Conservation (phyloP, 129 eudicot species). For the Helianthus annuus region HanXRQr2.0-SUNRISE NC_035449.2:191449189-191449688, state of each 20-base stretch:
- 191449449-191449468: slow-evolving; percentile 85
- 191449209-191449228: slow-evolving; percentile 1
- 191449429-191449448: slow-evolving; percentile 92
- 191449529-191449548: slow-evolving; percentile 97
- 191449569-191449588: too few relatives aligned
- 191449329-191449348: neutral
- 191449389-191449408: slow-evolving; percentile 96
- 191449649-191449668: too few relatives aligned
- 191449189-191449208: slow-evolving; percentile 67
- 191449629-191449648: too few relatives aligned
- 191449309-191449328: too few relatives aligned
- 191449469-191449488: slow-evolving; percentile 87
- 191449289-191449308: too few relatives aligned
- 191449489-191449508: slow-evolving; percentile 87
- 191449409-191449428: slow-evolving; percentile 92
- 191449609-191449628: too few relatives aligned
- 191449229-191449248: neutral
- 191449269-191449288: neutral
- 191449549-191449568: slow-evolving; percentile 49
- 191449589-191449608: too few relatives aligned
- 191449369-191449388: slow-evolving; percentile 34
- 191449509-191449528: slow-evolving; percentile 97
- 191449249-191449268: neutral
- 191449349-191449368: slow-evolving; percentile 22
- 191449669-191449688: slow-evolving; percentile 96